These are phyloP conservation scores for Hericium rajendrae DNA, from an alignment of 768 basidiomycete genomes.

Conservation along the genomic window DNA sequence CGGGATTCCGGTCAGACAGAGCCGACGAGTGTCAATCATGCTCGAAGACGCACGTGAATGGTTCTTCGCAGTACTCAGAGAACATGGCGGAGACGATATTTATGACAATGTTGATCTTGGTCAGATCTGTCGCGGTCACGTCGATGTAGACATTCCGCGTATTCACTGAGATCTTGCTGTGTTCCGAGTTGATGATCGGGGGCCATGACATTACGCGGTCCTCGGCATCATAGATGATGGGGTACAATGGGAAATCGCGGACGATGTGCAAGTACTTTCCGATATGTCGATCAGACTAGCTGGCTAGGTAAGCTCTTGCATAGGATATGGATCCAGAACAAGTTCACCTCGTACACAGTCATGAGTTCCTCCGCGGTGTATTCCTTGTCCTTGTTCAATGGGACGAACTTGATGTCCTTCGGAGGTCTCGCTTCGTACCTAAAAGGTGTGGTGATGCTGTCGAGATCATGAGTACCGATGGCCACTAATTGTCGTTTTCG, in stretches of 20 bases:
- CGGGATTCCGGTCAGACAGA: neutral
- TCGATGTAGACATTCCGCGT: slow-evolving; percentile 95
- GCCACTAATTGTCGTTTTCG: slow-evolving; percentile 84
- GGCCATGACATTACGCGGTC: slow-evolving; percentile 93
- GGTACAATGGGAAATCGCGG: slow-evolving; percentile 90
- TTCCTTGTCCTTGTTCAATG: slow-evolving; percentile 67
- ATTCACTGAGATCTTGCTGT: slow-evolving; percentile 92
- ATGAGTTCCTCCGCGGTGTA: slow-evolving; percentile 89
- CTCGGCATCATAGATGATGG: slow-evolving; percentile 89
- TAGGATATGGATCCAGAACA: neutral
- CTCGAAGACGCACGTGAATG: slow-evolving; percentile 69
- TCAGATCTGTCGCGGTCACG: slow-evolving; percentile 92
- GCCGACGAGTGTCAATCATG: slow-evolving; percentile 2
- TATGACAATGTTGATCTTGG: slow-evolving; percentile 91
- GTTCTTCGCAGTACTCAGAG: slow-evolving; percentile 87
- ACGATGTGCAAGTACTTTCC: slow-evolving; percentile 86
- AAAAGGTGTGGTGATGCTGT: slow-evolving; percentile 82
- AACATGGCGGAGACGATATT: slow-evolving; percentile 98
- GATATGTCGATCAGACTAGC: slow-evolving; percentile 85
- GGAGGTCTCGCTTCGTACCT: slow-evolving; percentile 76
- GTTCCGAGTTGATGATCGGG: slow-evolving; percentile 95
- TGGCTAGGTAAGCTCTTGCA: neutral
- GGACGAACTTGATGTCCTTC: slow-evolving; percentile 84
- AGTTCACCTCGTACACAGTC: slow-evolving; percentile 80
- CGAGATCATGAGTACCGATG: slow-evolving; percentile 96